Evolutionary conservation across 495 filamentous ascomycete species (phyloP).

Genomic region (Chlorociboria aeruginascens): DNA sequence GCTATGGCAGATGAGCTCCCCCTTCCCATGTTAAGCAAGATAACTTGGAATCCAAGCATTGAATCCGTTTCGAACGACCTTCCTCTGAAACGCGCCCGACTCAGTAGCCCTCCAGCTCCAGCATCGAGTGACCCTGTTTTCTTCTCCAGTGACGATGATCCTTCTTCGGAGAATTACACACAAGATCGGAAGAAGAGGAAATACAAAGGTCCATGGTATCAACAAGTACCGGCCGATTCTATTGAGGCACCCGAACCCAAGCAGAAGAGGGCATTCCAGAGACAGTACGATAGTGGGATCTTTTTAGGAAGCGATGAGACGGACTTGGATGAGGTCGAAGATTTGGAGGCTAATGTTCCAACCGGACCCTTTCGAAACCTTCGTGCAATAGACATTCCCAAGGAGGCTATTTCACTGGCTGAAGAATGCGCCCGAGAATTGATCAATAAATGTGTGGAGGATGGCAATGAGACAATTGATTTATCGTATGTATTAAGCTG

Average conservation of each 20-base stretch:
- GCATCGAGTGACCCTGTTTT: conserved; percentile 62
- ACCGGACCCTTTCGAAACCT: conserved; percentile 14
- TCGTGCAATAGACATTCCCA: conserved; percentile 13
- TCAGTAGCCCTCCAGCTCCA: conserved; percentile 20
- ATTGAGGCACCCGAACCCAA: conserved; percentile 16
- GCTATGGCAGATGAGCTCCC: conserved; percentile 33
- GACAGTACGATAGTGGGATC: conserved; percentile 71
- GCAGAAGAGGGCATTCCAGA: conserved; percentile 42
- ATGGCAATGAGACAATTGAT: conserved; percentile 49
- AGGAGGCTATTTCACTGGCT: conserved; percentile 8
- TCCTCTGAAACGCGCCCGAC: conserved; percentile 31
- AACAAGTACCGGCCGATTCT: conserved; percentile 38
- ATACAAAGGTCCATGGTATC: conserved; percentile 62
- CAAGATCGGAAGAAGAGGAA: conserved; percentile 44
- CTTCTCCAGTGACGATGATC: conserved; percentile 71
- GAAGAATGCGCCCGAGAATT: conserved; percentile 23
- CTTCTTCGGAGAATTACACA: conserved; percentile 58
- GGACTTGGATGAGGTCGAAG: conserved; percentile 25
- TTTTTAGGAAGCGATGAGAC: conserved; percentile 58
- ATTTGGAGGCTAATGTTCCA: conserved; percentile 1
- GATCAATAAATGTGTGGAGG: conserved; percentile 47
- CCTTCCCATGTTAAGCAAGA: conserved; percentile 31
- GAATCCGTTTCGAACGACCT: conserved; percentile 18
- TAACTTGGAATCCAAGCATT: conserved; percentile 23
- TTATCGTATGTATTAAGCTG: conserved; percentile 41